These are phyloP conservation scores for Corniculantispora saksenae DNA, from an alignment of 2,329 filamentous ascomycete genomes.

Conservation along the genomic window DNA sequence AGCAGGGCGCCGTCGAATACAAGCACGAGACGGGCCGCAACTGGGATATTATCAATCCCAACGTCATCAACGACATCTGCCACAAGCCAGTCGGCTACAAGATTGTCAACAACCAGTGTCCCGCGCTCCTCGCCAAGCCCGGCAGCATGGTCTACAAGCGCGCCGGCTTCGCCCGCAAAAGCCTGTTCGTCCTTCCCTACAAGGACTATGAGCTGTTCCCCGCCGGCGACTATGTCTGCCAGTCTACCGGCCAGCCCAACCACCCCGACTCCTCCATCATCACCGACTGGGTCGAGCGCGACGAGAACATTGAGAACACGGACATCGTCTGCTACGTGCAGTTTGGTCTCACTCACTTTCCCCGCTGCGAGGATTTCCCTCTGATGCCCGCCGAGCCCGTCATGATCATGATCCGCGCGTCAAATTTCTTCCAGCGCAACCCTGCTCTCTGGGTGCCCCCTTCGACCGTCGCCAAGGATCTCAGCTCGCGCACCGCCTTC, in stretches of 20 bases:
- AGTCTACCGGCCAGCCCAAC: constrained; percentile 43
- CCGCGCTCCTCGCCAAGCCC: constrained; percentile 44
- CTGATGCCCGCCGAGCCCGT: constrained; percentile 66
- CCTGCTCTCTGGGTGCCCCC: constrained; percentile 52
- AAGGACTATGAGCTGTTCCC: constrained; percentile 44
- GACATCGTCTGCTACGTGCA: constrained; percentile 55
- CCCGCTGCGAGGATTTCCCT: constrained; percentile 65
- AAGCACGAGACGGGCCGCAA: constrained; percentile 34
- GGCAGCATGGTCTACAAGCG: constrained; percentile 40
- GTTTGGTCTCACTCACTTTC: constrained; percentile 60
- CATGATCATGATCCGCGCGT: constrained; percentile 49
- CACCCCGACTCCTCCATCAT: constrained; percentile 25
- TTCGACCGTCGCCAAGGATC: constrained; percentile 39
- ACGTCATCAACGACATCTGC: constrained; percentile 40
- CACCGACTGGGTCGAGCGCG: constrained; percentile 50
- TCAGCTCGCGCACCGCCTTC: constrained; percentile 25
- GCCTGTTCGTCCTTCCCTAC: constrained; percentile 46
- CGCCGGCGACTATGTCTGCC: constrained; percentile 45
- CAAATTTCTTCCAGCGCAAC: constrained; percentile 54
- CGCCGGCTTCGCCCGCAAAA: constrained; percentile 44
- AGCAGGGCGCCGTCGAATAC: constrained; percentile 28
- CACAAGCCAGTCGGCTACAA: constrained; percentile 48
- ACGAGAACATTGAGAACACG: constrained; percentile 51
- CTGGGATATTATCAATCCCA: constrained; percentile 50
- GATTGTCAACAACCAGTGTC: constrained; percentile 48